Conservation (phyloP, 202 grass and related monocot genomes). For the Elaeis oleifera region DNA sequence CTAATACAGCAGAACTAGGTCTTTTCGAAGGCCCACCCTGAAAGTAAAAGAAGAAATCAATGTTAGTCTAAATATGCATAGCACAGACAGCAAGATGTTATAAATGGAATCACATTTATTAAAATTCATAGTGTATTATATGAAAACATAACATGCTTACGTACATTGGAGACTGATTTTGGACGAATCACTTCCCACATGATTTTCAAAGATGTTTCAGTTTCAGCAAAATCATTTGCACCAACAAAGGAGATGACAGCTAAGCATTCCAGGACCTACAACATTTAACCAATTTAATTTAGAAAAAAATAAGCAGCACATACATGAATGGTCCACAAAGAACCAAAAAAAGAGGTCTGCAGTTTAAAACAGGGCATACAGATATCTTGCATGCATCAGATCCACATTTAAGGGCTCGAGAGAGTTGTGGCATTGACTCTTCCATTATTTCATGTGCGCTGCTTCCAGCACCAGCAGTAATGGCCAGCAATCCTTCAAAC, state of each 20-base stretch:
- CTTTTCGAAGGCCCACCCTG: conserved; percentile 72
- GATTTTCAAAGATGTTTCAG: conserved; percentile 65
- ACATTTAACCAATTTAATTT: conserved; percentile 1
- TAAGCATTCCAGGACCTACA: conserved; percentile 77
- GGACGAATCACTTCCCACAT: conserved; percentile 97
- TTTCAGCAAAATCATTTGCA: conserved; percentile 84
- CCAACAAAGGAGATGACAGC: conserved; percentile 80
- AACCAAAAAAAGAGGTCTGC: background rate
- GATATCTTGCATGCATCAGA: conserved; percentile 8
- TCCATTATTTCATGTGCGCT: conserved; percentile 22
- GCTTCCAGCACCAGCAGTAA: conserved; percentile 44
- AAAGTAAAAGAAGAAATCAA: conserved; percentile 3
- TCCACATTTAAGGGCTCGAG: conserved; percentile 15
- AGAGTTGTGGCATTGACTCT: conserved; percentile 14
- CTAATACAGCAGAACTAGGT: conserved; percentile 47
- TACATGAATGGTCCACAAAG: background rate
- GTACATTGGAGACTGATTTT: conserved; percentile 87
- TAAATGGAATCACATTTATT: too few relatives aligned
- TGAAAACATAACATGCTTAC: conserved; percentile 3
- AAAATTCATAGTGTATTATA: too few relatives aligned
- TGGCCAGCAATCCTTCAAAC: conserved; percentile 58
- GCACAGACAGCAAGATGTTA: too few relatives aligned
- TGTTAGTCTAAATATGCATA: too few relatives aligned
- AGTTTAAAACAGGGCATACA: conserved; percentile 1
- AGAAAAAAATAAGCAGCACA: background rate